These are phyloP conservation scores for Micromonas pusilla DNA, from an alignment of 139 green algal species.

Conservation along the genomic window DNA sequence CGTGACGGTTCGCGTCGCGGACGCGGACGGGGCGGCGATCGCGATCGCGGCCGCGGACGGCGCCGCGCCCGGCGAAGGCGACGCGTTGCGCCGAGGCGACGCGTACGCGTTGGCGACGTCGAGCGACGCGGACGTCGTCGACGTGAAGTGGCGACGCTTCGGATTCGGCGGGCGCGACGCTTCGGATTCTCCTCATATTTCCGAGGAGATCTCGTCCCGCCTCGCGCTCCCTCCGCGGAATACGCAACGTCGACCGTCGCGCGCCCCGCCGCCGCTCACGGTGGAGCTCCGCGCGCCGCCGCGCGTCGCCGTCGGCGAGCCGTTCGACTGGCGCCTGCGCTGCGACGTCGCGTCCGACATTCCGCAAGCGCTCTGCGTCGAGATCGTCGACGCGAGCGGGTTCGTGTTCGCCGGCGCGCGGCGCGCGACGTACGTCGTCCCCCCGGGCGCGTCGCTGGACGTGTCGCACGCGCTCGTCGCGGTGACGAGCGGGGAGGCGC, in stretches of 20 bases:
- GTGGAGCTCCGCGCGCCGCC: no score
- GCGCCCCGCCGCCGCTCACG: no score
- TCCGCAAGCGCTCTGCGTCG: neutral
- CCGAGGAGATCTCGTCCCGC: no score
- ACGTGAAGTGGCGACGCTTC: neutral
- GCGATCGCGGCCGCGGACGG: neutral
- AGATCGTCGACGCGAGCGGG: neutral
- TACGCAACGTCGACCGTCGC: no score
- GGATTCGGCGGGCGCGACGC: no score
- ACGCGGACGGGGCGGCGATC: neutral
- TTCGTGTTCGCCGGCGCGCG: neutral
- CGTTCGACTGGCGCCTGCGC: neutral
- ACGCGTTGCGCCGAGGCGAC: neutral
- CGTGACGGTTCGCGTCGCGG: neutral
- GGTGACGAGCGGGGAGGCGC: neutral
- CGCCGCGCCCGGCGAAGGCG: neutral
- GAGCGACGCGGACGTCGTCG: neutral
- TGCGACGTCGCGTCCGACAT: neutral
- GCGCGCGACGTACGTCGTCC: neutral
- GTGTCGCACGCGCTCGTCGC: neutral
- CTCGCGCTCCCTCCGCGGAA: no score
- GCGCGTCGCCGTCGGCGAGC: no score
- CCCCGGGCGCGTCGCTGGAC: no score
- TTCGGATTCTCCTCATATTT: no score
- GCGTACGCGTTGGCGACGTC: neutral